Base-by-base conservation (phyloP, 2,329 filamentous ascomycete genomes). In the Aspergillus sp. region DNA sequence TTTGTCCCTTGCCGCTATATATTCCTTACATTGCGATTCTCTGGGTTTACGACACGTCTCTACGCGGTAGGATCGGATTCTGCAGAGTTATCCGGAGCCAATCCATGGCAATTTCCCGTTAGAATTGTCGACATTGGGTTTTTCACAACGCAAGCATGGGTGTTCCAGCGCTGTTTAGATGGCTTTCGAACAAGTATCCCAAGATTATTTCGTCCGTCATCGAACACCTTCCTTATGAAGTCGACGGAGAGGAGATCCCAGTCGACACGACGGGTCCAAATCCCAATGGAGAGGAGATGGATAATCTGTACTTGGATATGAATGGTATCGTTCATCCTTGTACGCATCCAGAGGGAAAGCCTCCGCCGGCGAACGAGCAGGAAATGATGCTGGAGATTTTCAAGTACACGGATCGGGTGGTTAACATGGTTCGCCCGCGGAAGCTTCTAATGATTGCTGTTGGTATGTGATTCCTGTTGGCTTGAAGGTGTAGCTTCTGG, bases 351-450 rank as follows among this genome's bases (percentile, higher is more conserved):
- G 93, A 98, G 67, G 91, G 97, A 62, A 82, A 82, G 52, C 89
- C 93, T 2, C 82, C 93, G 3, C 93, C 93, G 7, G 86, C 85
- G 61, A 91, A 93, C 51, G 93, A 98, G 73, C 88, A 94, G 66
- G 93, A 97, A 72, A 98, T 98, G 93, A 98, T 98, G 93, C 67
- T 96, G 59, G 94, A 94, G 63, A 83, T 98, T 51, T 98, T 98
- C 76, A 88, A 85, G 64, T 98, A 98, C 70, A 98, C 93, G n/a
- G 90, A 98, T 64, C 85, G 93, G 50, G 90, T 98, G 27, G 88
- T 98, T 56, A 96, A 95, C 67, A 98, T 98, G 91, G 91, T 95
- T 55, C 86, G 93, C 50, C 93, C 93, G 7, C 83, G 93, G 58
- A 97, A 96, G 72, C 73, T 98, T 42, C 79, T 98, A 47, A 93